These are phyloP conservation scores for Trametes cinnabarina DNA, from an alignment of 768 basidiomycete species.

Conservation along the genomic window DNA sequence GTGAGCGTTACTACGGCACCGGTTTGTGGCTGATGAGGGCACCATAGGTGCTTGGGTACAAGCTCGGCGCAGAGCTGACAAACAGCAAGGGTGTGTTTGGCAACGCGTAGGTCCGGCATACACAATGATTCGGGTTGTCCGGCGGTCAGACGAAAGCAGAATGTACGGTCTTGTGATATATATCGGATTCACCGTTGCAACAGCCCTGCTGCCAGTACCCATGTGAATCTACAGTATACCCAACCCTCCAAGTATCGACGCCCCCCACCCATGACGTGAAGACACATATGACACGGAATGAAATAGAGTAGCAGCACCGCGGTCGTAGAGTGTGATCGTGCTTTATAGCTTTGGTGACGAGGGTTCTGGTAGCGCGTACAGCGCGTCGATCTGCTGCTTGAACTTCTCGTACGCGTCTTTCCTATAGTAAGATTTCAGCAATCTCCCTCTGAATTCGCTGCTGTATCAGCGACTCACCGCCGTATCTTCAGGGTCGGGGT, in stretches of 20 bases:
- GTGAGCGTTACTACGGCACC: no score
- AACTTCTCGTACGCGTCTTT: constrained; percentile 75
- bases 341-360: constrained; percentile 30
- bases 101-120: constrained; percentile 20
- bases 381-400: constrained; percentile 66
- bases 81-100: constrained; percentile 60
- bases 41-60: constrained; percentile 55
- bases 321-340: no score
- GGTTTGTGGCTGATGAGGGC: neutral
- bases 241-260: no score
- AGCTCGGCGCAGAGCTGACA: constrained; percentile 72
- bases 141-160: neutral
- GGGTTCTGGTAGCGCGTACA: constrained; percentile 72
- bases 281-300: no score
- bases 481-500: constrained; percentile 91
- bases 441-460: neutral
- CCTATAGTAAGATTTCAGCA: constrained; percentile 27
- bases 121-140: neutral
- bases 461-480: constrained; percentile 38
- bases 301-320: no score
- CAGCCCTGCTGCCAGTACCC: no score
- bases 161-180: constrained; percentile 16
- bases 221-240: no score
- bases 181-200: neutral
- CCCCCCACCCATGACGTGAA: no score